Base-by-base conservation (phyloP, 345 rosid species). In the Salix arbutifolia region DNA sequence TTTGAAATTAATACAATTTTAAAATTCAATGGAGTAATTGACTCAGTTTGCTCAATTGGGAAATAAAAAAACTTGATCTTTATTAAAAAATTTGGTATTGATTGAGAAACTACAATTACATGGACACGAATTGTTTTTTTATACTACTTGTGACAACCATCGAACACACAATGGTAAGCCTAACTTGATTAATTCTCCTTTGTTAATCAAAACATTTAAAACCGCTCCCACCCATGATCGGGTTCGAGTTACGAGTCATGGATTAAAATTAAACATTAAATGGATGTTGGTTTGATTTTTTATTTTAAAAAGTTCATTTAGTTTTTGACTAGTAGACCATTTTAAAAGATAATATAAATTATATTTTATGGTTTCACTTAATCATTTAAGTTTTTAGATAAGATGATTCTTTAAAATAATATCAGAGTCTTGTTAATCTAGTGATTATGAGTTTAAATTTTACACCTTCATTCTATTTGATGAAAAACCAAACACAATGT, bases 401-500 rank as follows among this genome's bases (percentile, higher is more conserved):
- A 31, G 5, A 31, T 31, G 33, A 0, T 4, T 31, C 0, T 4
- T 31, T 31, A 31, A 31, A 31, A 31, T 31, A 0, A 31, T 4
- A 31, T 0, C 0, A 4, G 33, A 31, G 5, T 3, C 5, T 31
- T 31, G 5, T 31, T 31, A 0, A 31, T 31, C 5, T 31, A 4
- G 5, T 5, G 4, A 0, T 31, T 5, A 31, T 5, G 33, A 31
- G 5, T 31, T 31, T 4, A 31, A 31, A 31, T 4, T 0, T 31
- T 3, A 31, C 0, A 0, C 0, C 4, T 4, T 4, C 0, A 31
- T 31, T 31, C 0, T 0, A 0, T 31, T 31, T 31, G 5, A 31
- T 31, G 5, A 31, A 31, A 31, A 31, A 31, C 0, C 5, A 31
- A 31, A 5, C 33, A 31, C 33, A 31, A 31, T 0, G 1, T 4